Percentiles rank a stretch among this genome's conserved stretches.
phyloP scores from a whole-genome alignment of 441 rosid species.

The Populus hybrid region DNA sequence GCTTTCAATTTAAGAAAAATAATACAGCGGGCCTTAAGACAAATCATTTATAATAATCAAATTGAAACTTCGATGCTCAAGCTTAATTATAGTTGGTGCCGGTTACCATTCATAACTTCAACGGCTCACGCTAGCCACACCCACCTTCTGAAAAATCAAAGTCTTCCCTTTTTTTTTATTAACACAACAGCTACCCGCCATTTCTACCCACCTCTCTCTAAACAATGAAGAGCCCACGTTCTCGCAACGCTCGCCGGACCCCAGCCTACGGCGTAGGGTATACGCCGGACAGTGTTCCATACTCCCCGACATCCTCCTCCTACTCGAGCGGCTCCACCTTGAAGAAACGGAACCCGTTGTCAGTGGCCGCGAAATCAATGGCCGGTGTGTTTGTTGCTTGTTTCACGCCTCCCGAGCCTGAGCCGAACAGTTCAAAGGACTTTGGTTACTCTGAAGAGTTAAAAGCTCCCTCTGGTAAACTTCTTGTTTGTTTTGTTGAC shows the following conservation, averaged over 20 bases:
- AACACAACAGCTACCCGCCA: slow-evolving; percentile 24
- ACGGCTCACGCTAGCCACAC: slow-evolving; percentile 21
- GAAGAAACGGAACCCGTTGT: slow-evolving; percentile 30
- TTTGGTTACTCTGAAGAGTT: slow-evolving; percentile 31
- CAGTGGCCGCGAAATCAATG: slow-evolving; percentile 41
- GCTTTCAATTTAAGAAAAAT: too few species aligned
- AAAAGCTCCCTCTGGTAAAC: slow-evolving; percentile 34
- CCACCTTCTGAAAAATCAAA: slow-evolving; percentile 14
- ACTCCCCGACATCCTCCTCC: slow-evolving; percentile 35
- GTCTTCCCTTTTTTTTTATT: slow-evolving; percentile 9
- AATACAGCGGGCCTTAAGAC: background rate
- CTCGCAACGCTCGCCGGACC: slow-evolving; percentile 34
- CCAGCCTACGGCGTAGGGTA: slow-evolving; percentile 32
- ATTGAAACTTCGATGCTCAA: background rate
- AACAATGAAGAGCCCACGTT: slow-evolving; percentile 20
- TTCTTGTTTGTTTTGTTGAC: background rate
- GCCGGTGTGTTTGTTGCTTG: slow-evolving; percentile 57
- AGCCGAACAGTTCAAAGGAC: slow-evolving; percentile 26
- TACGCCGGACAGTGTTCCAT: slow-evolving; percentile 27
- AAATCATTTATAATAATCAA: background rate
- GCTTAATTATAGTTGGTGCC: background rate
- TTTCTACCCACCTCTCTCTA: background rate
- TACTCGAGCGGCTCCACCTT: slow-evolving; percentile 36
- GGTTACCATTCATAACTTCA: background rate
- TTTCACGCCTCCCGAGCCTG: slow-evolving; percentile 66